Evolutionary conservation across 2,329 filamentous ascomycete species (phyloP), one percentile per base, ranked within the genome.

Genomic region (Pestalotiopsis fici): DNA sequence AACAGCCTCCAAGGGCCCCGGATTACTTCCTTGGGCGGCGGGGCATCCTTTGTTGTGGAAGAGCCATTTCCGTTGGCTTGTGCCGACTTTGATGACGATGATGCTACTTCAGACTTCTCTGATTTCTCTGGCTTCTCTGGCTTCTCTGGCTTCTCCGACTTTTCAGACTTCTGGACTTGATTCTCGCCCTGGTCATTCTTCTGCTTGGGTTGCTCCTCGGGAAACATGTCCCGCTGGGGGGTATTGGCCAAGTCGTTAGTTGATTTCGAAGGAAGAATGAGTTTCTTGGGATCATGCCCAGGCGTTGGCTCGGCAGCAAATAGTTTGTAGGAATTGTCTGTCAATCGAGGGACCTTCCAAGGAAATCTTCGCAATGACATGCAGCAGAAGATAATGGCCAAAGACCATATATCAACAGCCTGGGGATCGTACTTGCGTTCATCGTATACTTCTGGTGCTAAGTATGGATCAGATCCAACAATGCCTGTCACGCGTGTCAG

Each of bases 351-450:
- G 43, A 97, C 90, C 82, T 99, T 99, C 96, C 96, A 99, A 0
- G 96, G 96, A 76, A 99, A 99, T 43, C 96, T 86, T 25, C 96
- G 88, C 55, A 99, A 85, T 4, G 94, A 96, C 96, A 99, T 99
- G 83, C 96, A 99, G 81, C 96, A 98, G 81, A 95, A 99, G 66
- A 99, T 98, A 73, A 99, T 99, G 21, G 95, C 96, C 68, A 99
- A 85, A 12, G 96, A 99, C 96, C 96, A 99, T 68, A 99, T 94
- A 81, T 99, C 96, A 1, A 95, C 93, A 6, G 94, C 93, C 69
- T 95, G 92, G 1, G 96, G 94, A 75, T 99, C 95, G 78, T 99
- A 99, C 76, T 94, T 95, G 71, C 92, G 90, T 69, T 95, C 89
- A 71, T 98, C 95, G 75, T 98, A 98, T 1, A 99, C 96, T 80